A percentile compares a stretch with the other conserved stretches of the same genome.
Evolutionary conservation across 2,329 filamentous ascomycete species (phyloP).

Genomic region (Sphaerulina musiva): DNA sequence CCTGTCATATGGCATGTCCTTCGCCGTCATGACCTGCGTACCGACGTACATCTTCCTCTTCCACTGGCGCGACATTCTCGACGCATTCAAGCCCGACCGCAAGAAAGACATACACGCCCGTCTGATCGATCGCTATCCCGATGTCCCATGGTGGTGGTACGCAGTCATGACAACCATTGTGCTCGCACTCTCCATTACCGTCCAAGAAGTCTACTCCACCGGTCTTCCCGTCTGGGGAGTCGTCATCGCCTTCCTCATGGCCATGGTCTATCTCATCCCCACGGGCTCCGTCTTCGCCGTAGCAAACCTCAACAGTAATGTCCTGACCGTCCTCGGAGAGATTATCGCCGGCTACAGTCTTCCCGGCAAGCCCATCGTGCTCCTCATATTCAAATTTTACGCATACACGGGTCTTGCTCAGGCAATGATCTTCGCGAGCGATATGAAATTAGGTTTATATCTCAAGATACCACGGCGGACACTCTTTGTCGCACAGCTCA

Average conservation of each 20-base stretch:
- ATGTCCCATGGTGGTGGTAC: conserved; percentile 38
- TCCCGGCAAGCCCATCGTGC: conserved; percentile 1
- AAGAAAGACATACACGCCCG: conserved; percentile 45
- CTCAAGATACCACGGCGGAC: conserved; percentile 4
- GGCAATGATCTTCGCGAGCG: conserved; percentile 4
- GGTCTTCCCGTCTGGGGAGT: conserved; percentile 3
- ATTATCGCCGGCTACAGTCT: conserved; percentile 1
- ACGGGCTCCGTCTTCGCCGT: conserved; percentile 1
- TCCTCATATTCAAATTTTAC: conserved; percentile 5
- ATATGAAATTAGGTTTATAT: conserved; percentile 1
- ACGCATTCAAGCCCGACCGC: conserved; percentile 42
- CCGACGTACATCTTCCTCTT: conserved; percentile 49
- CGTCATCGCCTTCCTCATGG: neutral
- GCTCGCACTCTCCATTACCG: neutral
- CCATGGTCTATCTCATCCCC: neutral
- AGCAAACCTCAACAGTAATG: conserved; percentile 4
- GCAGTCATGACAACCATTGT: conserved; percentile 21
- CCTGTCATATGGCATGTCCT: conserved; percentile 36
- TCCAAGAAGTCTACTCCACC: conserved; percentile 2
- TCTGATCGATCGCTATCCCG: conserved; percentile 50
- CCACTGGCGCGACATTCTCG: conserved; percentile 48
- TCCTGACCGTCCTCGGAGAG: conserved; percentile 3
- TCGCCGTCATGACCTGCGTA: conserved; percentile 49
- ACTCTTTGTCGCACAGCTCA: neutral
- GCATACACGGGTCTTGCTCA: conserved; percentile 1